Evolutionary conservation across 108 stramenopile species (phyloP).

Genomic region (Skeletonema marinoi): DNA sequence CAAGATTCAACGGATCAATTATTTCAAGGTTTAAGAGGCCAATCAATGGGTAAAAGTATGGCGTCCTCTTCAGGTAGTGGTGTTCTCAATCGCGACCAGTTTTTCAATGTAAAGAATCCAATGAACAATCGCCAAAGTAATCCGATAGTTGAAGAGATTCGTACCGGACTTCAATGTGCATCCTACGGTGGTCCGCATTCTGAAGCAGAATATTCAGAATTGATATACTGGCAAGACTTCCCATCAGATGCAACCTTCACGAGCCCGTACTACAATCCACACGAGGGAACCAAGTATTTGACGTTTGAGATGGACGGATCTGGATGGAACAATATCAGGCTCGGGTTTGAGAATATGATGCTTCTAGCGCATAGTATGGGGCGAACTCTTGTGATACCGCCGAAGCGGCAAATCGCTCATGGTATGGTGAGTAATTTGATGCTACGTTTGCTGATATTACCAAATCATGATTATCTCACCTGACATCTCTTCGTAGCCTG

Average conservation of each 20-base stretch:
- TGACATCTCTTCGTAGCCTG: slow-evolving; percentile 5
- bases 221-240: slow-evolving; percentile 52
- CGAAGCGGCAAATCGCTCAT: slow-evolving; percentile 49
- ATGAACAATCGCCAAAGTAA: neutral
- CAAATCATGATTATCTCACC: neutral
- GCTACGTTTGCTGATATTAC: neutral
- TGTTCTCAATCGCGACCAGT: neutral
- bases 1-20: neutral
- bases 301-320: slow-evolving; percentile 71
- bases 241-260: slow-evolving; percentile 27
- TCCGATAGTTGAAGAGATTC: neutral
- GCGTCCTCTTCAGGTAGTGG: neutral
- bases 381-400: slow-evolving; percentile 72
- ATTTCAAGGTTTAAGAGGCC: neutral
- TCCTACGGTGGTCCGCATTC: slow-evolving; percentile 25
- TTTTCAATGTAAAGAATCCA: neutral
- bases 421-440: slow-evolving; percentile 11
- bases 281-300: slow-evolving; percentile 53
- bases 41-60: neutral
- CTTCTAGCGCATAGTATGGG: slow-evolving; percentile 68
- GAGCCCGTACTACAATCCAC: slow-evolving; percentile 22
- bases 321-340: slow-evolving; percentile 76
- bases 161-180: slow-evolving; percentile 16
- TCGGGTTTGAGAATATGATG: slow-evolving; percentile 67
- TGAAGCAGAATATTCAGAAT: slow-evolving; percentile 27